A percentile compares a stretch with the other conserved stretches of the same genome.
phyloP scores from a whole-genome alignment of 352 stramenopile species.

The Phytophthora chlamydospora region DNA sequence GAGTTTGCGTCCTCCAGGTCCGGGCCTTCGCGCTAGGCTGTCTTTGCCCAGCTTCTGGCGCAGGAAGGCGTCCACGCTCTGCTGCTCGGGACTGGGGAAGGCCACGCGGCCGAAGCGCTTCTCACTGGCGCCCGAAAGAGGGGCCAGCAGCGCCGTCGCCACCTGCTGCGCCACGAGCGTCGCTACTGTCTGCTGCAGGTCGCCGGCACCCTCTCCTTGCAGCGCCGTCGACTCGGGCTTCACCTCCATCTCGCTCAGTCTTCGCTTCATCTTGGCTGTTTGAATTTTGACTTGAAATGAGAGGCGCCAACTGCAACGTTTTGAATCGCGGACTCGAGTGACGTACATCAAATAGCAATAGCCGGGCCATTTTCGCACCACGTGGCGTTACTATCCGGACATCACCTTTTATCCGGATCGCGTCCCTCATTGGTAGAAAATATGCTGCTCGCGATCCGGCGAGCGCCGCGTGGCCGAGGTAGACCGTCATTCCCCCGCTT shows the following conservation, averaged over 20 bases:
- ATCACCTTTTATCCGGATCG: background rate
- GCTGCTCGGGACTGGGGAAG: conserved; percentile 57
- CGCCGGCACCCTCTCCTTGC: conserved; percentile 18
- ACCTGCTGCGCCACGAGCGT: conserved; percentile 48
- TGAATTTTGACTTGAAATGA: conserved; percentile 21
- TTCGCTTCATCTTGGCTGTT: conserved; percentile 45
- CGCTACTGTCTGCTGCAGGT: conserved; percentile 52
- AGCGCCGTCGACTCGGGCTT: conserved; percentile 17
- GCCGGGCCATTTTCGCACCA: conserved; percentile 2
- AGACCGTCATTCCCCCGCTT: conserved; percentile 34
- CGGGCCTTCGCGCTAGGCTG: conserved; percentile 65
- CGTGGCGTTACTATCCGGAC: conserved; percentile 15
- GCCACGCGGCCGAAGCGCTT: conserved; percentile 64
- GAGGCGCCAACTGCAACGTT: conserved; percentile 25
- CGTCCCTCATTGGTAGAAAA: conserved; percentile 27
- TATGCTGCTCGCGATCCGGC: conserved; percentile 17
- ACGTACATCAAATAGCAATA: conserved; percentile 5
- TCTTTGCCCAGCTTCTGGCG: conserved; percentile 87
- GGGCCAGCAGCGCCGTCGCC: conserved; percentile 10
- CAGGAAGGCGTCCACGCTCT: conserved; percentile 72
- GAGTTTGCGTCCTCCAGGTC: conserved; percentile 72
- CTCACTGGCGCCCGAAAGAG: background rate
- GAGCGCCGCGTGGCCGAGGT: conserved; percentile 27
- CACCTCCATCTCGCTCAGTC: conserved; percentile 29
- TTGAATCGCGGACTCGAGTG: background rate